Evolutionary conservation across 768 basidiomycete species (phyloP).

Genomic region (Agaricus bisporus): DNA sequence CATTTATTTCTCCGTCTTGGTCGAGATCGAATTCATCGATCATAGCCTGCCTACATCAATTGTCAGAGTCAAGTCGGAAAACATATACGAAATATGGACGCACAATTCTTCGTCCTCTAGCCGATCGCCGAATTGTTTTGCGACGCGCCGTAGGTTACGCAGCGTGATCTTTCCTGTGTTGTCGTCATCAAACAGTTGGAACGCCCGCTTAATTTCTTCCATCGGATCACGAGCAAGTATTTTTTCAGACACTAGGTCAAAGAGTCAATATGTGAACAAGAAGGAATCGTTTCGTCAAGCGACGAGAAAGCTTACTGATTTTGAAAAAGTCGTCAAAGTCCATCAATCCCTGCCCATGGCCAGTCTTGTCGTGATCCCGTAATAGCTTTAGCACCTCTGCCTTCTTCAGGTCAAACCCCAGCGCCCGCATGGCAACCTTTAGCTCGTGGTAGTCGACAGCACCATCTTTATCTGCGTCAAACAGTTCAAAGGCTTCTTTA

Average conservation of each 20-base stretch:
- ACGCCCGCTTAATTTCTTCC: constrained; percentile 94
- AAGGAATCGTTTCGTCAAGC: not conserved
- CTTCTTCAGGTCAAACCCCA: constrained; percentile 98
- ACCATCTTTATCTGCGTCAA: constrained; percentile 98
- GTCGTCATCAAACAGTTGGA: constrained; percentile 96
- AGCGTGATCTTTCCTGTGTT: constrained; percentile 91
- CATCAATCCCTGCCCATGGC: constrained; percentile 74
- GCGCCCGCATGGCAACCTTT: constrained; percentile 96
- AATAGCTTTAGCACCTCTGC: constrained; percentile 95
- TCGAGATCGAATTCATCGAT: constrained; percentile 99
- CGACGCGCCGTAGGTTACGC: constrained; percentile 86
- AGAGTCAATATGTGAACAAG: constrained; percentile 1
- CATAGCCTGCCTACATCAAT: constrained; percentile 84
- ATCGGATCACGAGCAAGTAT: constrained; percentile 93
- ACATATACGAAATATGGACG: constrained; percentile 26
- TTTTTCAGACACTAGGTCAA: constrained; percentile 77
- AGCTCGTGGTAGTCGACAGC: constrained; percentile 96
- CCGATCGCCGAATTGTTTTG: constrained; percentile 93
- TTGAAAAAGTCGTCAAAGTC: constrained; percentile 91
- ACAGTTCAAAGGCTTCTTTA: constrained; percentile 97
- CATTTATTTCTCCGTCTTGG: constrained; percentile 95
- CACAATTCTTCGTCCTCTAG: constrained; percentile 96
- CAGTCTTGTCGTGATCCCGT: constrained; percentile 83
- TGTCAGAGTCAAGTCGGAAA: not conserved
- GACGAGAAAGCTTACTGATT: constrained; percentile 61